Percentiles rank a stretch among this genome's conserved stretches.
These are phyloP conservation scores for Sporothrix euskadiensis DNA, from an alignment of 2,329 filamentous ascomycete species.

Conservation along the genomic window DNA sequence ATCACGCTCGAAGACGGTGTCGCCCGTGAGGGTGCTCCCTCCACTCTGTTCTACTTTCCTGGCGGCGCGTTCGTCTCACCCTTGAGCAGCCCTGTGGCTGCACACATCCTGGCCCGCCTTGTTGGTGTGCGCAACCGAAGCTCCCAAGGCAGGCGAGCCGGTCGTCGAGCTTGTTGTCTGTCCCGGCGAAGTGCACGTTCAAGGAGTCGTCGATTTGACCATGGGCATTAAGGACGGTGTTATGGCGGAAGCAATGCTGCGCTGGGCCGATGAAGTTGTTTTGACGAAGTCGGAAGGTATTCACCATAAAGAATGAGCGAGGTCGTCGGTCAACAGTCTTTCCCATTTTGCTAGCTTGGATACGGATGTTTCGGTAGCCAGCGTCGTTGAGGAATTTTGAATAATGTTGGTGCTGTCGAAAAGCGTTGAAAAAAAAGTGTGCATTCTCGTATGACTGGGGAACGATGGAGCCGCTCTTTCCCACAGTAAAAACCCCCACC, in stretches of 20 bases:
- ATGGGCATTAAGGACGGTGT: conserved; percentile 28
- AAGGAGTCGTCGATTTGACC: conserved; percentile 27
- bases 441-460: background rate
- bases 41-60: conserved; percentile 32
- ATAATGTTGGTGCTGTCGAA: background rate
- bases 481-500: background rate
- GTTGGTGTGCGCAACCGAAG: conserved; percentile 21
- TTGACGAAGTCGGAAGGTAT: background rate
- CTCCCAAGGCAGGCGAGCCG: background rate
- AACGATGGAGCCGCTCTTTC: background rate
- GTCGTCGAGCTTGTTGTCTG: conserved; percentile 30
- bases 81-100: conserved; percentile 23
- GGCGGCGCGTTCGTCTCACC: conserved; percentile 29
- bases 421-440: background rate
- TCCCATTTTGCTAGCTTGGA: background rate
- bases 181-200: conserved; percentile 32
- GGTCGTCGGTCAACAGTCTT: background rate
- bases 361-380: background rate
- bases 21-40: conserved; percentile 7
- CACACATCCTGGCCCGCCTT: conserved; percentile 23
- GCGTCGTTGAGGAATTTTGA: background rate
- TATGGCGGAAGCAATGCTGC: conserved; percentile 14
- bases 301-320: background rate
- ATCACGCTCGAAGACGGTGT: background rate
- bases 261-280: conserved; percentile 10